phyloP scores from a whole-genome alignment of 2,329 filamentous ascomycete genomes.

The Epichloe scottii region DNA sequence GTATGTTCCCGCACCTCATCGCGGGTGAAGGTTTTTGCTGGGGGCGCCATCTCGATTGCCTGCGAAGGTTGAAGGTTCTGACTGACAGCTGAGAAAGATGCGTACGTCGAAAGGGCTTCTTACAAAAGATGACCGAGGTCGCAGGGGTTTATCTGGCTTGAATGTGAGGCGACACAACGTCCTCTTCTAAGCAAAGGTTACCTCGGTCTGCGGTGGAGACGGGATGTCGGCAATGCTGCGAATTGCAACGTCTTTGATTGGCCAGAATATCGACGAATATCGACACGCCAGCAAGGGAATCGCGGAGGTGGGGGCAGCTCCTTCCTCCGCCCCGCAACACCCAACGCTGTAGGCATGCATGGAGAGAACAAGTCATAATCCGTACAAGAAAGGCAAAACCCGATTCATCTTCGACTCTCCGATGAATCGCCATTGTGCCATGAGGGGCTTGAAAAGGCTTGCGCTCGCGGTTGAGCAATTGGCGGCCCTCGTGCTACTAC shows the following conservation, averaged over 20 bases:
- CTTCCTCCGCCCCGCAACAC: background rate
- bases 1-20: slow-evolving; percentile 65
- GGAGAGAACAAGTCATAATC: slow-evolving; percentile 32
- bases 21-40: slow-evolving; percentile 41
- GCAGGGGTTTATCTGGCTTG: background rate
- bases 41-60: slow-evolving; percentile 20
- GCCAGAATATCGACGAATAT: background rate
- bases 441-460: slow-evolving; percentile 24
- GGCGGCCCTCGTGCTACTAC: slow-evolving; percentile 11
- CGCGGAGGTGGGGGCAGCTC: background rate
- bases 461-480: slow-evolving; percentile 22
- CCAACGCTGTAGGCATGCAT: too few species aligned
- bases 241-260: background rate
- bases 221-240: background rate
- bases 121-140: too few species aligned
- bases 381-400: slow-evolving; percentile 29
- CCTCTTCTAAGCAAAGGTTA: too few species aligned
- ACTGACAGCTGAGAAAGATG: background rate
- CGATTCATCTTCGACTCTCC: slow-evolving; percentile 24
- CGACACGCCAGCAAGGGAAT: background rate
- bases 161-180: background rate
- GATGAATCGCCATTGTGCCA: slow-evolving; percentile 18
- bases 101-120: background rate
- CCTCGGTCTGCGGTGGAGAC: slow-evolving; percentile 1
- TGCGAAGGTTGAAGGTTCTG: background rate